Evolutionary conservation across 345 rosid genomes (phyloP), one percentile per base, ranked within the genome.

Genomic region (Pelargonium nanum): DNA sequence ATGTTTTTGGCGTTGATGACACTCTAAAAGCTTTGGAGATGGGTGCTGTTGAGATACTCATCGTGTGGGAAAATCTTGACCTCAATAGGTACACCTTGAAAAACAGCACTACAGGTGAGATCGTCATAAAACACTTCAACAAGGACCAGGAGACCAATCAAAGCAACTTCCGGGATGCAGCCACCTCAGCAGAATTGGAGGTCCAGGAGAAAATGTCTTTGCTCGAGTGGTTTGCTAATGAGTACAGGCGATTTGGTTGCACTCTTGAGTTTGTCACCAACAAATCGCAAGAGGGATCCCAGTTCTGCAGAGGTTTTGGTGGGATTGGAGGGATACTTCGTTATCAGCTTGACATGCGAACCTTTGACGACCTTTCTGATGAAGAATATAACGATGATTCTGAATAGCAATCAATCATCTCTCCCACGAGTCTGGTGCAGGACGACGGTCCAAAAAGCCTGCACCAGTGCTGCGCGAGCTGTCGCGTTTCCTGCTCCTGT

Each of bases 271-370:
- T n/a, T n/a, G n/a, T n/a, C 57, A 85, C 90, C 23, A 85, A 85
- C 75, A 82, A 82, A 32, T 82, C 90, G 6, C 83, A 85, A 56
- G 87, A 85, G 63, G 90, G 85, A 22, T 85, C 90, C 60, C 87
- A 85, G 74, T 82, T 85, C 64, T 85, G 83, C 74, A 68, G 90
- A 51, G 90, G 87, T 17, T 82, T 82, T 74, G 90, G 90, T 7
- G 90, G 90, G 26, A 80, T 82, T 59, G 90, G 90, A 12, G 90
- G 90, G 23, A 78, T 84, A 48, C 87, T 84, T 19, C 85, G 87
- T 15, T 77, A 84, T 71, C 85, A 78, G 70, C 70, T 85, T 10
- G 87, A 85, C 67, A 67, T 85, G 77, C 70, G 82, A 26, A 53
- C 77, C 0, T 82, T 82, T 56, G 85, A 85, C 69, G 90, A 80